Evolutionary conservation across 2,329 filamentous ascomycete genomes (phyloP), one percentile per base, ranked within the genome.

Genomic region (Colletotrichum higginsianum): DNA sequence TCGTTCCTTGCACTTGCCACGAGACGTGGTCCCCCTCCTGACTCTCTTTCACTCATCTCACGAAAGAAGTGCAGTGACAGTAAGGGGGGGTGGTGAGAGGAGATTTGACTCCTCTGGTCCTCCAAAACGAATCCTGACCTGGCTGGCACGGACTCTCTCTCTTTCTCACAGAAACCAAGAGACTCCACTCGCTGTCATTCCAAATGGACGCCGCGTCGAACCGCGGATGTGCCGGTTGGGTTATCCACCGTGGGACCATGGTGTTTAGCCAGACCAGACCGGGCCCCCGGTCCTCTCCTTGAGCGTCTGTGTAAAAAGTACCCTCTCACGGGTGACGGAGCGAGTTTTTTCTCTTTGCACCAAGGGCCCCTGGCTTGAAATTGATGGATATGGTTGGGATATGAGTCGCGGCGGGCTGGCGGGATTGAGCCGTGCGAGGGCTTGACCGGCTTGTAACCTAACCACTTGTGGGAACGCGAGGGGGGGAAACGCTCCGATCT

Each of bases 151-250:
- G 64, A 57, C 68, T 18, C 46, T 38, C 12, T 38, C 35, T 38
- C 18, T 38, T 38, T 12, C 30, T 53, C n/a, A 26, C 23, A 61
- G 44, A 35, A 47, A 23, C 46, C 35, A 16, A 6, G 16, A 38
- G 35, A 40, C 44, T 26, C 58, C 64, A 68, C 68, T 21, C n/a
- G 69, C 65, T 72, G 65, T 72, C 65, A 72, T 68, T 69, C 66
- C 69, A 58, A 72, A 72, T 72, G 60, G 58, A 50, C 58, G 23
- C 47, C 23, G 23, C 49, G 61, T 57, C 53, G 68, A 60, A 63
- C 66, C 69, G 69, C 65, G 69, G 69, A 72, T 72, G 65, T 72
- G 69, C 69, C 69, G 69, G 69, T 69, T 71, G 69, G 53, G 56
- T 62, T n/a, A 44, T 26, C 46, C 55, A 23, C 40, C 23, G 40